Conservation (phyloP, 805 yeast genomes). For the Spathaspora girioi region DNA sequence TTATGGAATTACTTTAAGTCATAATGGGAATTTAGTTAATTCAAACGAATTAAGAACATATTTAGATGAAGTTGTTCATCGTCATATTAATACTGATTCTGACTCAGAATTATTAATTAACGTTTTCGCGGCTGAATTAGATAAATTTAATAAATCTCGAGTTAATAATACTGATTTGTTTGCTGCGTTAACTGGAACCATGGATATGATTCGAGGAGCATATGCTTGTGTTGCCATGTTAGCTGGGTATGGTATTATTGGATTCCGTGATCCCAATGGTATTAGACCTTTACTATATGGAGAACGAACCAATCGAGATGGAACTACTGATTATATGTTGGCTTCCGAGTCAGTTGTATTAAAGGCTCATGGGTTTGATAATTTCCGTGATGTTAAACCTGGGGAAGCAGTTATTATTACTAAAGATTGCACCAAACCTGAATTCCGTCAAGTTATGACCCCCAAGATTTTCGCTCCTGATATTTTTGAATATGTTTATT, state of each 20-base stretch:
- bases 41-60: constrained; percentile 70
- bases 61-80: constrained; percentile 90
- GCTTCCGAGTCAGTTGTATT: constrained; percentile 94
- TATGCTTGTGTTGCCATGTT: constrained; percentile 93
- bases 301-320: constrained; percentile 67
- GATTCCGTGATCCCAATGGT: constrained; percentile 97
- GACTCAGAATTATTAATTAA: constrained; percentile 90
- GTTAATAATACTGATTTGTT: constrained; percentile 89
- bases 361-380: constrained; percentile 83
- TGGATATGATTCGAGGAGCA: constrained; percentile 85
- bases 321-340: constrained; percentile 82
- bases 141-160: constrained; percentile 86
- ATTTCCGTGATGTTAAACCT: constrained; percentile 79
- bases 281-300: constrained; percentile 89
- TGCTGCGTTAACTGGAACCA: constrained; percentile 80
- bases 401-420: constrained; percentile 97
- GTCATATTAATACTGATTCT: constrained; percentile 96
- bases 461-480: constrained; percentile 84
- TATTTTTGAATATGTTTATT: constrained; percentile 94
- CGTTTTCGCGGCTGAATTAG: constrained; percentile 88
- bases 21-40: constrained; percentile 94
- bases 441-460: constrained; percentile 81
- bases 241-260: constrained; percentile 94
- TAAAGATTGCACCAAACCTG: constrained; percentile 67
- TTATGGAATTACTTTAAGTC: constrained; percentile 85